phyloP scores from a whole-genome alignment of 371 early-diverging fungal species.

The Mucor sp. region DNA sequence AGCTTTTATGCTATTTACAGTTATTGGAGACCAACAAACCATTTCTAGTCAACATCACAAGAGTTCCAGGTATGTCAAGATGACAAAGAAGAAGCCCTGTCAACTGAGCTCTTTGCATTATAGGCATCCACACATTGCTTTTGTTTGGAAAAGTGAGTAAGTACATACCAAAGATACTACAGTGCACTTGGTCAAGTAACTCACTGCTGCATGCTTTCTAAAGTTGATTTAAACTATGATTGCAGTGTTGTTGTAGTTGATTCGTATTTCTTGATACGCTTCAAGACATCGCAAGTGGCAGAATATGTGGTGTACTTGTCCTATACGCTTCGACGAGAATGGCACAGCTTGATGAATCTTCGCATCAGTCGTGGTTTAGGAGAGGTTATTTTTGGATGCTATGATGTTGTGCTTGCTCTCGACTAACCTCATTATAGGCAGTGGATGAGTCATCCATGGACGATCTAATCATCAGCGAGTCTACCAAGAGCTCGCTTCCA shows the following conservation, averaged over 20 bases:
- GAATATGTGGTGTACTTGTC: constrained; percentile 35
- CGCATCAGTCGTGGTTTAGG: constrained; percentile 37
- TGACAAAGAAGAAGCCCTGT: neutral
- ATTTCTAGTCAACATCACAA: constrained; percentile 61
- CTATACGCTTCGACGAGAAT: constrained; percentile 33
- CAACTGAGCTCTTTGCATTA: constrained; percentile 5
- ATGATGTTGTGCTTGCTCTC: too few species aligned
- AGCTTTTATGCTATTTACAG: constrained; percentile 63
- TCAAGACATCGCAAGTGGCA: constrained; percentile 46
- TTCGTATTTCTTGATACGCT: constrained; percentile 56
- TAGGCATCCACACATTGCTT: constrained; percentile 46
- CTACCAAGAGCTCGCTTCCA: constrained; percentile 24
- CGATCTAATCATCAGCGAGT: constrained; percentile 23
- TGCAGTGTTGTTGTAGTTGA: constrained; percentile 61
- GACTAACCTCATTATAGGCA: too few species aligned
- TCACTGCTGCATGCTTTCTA: neutral
- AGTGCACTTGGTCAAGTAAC: neutral
- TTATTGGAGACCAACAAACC: constrained; percentile 70
- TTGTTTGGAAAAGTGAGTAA: constrained; percentile 45
- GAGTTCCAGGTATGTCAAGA: constrained; percentile 48
- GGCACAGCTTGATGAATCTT: constrained; percentile 31
- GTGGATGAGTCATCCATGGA: constrained; percentile 11
- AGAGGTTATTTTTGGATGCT: constrained; percentile 12
- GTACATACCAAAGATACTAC: neutral
- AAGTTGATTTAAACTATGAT: constrained; percentile 62